These are phyloP conservation scores for Hypseocharis bilobata DNA, from an alignment of 441 rosid species.

Conservation along the genomic window DNA sequence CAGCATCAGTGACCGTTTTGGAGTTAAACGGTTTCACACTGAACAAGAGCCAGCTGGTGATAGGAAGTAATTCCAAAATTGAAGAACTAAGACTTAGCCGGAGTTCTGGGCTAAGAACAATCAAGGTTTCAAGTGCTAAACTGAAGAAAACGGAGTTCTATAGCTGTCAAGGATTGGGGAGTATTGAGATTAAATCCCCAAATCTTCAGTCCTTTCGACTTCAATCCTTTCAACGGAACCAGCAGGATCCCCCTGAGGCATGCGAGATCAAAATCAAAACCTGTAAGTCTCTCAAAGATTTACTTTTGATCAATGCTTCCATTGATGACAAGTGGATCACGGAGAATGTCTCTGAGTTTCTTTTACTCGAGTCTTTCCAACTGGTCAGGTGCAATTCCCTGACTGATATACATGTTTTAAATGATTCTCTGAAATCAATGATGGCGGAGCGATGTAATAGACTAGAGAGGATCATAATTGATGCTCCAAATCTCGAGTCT, in stretches of 20 bases:
- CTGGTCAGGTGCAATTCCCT: not conserved
- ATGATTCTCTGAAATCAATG: not conserved
- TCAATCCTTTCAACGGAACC: not conserved
- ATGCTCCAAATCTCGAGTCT: not conserved
- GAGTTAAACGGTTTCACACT: constrained; percentile 6
- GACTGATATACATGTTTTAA: not conserved
- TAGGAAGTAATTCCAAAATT: not conserved
- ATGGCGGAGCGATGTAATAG: not conserved
- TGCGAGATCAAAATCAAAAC: not conserved
- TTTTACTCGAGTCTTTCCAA: not conserved
- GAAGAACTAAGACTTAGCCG: not conserved
- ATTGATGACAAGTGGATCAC: not conserved
- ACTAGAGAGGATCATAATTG: not conserved
- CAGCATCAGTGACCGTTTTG: not conserved
- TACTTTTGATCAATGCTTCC: not conserved
- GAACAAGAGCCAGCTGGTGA: not conserved
- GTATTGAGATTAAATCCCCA: not conserved
- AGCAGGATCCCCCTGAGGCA: not conserved
- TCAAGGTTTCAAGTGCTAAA: not conserved
- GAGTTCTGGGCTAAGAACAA: not conserved
- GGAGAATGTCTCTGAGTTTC: not conserved
- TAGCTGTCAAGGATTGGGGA: not conserved
- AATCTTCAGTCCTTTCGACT: not conserved
- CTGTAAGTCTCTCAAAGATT: not conserved
- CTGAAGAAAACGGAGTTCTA: not conserved